Percentiles rank a stretch among this genome's conserved stretches.
Conservation (phyloP, 306 rosid genomes). For the Sophora flavescens region DNA sequence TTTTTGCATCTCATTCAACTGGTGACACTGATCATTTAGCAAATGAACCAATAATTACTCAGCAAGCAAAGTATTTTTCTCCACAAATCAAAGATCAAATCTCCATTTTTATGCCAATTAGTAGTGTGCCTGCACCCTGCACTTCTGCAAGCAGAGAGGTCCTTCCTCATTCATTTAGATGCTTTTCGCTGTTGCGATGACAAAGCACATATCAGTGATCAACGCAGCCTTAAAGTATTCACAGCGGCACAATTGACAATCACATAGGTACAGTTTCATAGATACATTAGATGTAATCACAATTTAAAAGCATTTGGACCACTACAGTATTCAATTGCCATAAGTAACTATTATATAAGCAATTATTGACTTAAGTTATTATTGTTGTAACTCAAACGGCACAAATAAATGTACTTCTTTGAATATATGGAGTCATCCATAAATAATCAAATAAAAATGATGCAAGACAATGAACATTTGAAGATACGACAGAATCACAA, state of each 20-base stretch:
- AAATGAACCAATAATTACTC: constrained; percentile 34
- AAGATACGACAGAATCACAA: background rate
- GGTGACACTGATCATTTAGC: constrained; percentile 14
- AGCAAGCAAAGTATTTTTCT: background rate
- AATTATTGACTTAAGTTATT: constrained; percentile 22
- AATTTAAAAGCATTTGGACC: background rate
- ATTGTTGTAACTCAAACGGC: background rate
- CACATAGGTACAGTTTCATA: no score
- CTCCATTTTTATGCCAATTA: background rate
- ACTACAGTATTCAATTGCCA: constrained; percentile 21
- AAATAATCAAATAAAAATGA: background rate
- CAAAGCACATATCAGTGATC: constrained; percentile 19
- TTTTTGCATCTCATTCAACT: constrained; percentile 6
- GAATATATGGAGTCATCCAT: constrained; percentile 3
- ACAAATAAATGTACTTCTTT: background rate
- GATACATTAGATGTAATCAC: no score
- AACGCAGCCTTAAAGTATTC: no score
- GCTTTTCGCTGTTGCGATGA: constrained; percentile 1
- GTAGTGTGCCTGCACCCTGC: constrained; percentile 4
- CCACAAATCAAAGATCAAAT: background rate
- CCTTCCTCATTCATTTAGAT: background rate
- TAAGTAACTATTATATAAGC: background rate
- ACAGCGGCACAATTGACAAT: no score
- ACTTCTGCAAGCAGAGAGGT: constrained; percentile 25
- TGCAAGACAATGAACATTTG: background rate